phyloP scores from a whole-genome alignment of 1,284 basidiomycete genomes.

The Leccinum pachyderme region DNA sequence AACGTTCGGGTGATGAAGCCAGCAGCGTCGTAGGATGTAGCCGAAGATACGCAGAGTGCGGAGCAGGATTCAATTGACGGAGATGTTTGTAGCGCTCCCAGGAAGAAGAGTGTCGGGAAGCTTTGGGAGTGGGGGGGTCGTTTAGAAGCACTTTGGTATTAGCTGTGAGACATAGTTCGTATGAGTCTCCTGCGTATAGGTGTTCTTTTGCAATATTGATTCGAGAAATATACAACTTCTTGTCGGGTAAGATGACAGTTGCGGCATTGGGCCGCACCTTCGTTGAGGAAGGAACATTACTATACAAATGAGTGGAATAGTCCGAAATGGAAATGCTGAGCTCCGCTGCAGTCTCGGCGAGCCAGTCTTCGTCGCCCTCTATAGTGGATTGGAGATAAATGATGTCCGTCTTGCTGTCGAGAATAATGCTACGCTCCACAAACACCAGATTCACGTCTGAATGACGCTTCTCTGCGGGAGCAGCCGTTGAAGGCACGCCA shows the following conservation, averaged over 20 bases:
- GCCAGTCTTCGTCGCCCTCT: slow-evolving; percentile 58
- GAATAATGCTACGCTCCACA: slow-evolving; percentile 70
- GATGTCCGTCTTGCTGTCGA: slow-evolving; percentile 51
- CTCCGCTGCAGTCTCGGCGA: slow-evolving; percentile 38
- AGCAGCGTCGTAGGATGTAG: slow-evolving; percentile 63
- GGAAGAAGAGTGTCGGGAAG: slow-evolving; percentile 44
- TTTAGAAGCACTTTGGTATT: slow-evolving; percentile 53
- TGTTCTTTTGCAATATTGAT: slow-evolving; percentile 76
- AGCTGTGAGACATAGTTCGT: slow-evolving; percentile 93
- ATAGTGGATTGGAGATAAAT: slow-evolving; percentile 65
- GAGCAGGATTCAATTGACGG: slow-evolving; percentile 83
- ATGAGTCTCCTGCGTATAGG: slow-evolving; percentile 88
- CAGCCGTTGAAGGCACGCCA: slow-evolving; percentile 36
- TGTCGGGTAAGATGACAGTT: slow-evolving; percentile 51
- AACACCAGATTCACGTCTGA: slow-evolving; percentile 73
- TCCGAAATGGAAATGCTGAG: slow-evolving; percentile 25
- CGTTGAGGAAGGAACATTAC: slow-evolving; percentile 19
- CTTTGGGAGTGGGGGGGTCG: slow-evolving; percentile 26
- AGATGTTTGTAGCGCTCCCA: slow-evolving; percentile 76
- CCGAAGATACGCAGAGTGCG: slow-evolving; percentile 84
- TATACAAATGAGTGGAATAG: slow-evolving; percentile 24
- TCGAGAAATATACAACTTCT: slow-evolving; percentile 63
- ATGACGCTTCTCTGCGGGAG: slow-evolving; percentile 36
- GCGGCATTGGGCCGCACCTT: slow-evolving; percentile 31
- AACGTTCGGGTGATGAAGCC: slow-evolving; percentile 91